phyloP scores from a whole-genome alignment of 257 asterid species.

The Solanum sitiens region DNA sequence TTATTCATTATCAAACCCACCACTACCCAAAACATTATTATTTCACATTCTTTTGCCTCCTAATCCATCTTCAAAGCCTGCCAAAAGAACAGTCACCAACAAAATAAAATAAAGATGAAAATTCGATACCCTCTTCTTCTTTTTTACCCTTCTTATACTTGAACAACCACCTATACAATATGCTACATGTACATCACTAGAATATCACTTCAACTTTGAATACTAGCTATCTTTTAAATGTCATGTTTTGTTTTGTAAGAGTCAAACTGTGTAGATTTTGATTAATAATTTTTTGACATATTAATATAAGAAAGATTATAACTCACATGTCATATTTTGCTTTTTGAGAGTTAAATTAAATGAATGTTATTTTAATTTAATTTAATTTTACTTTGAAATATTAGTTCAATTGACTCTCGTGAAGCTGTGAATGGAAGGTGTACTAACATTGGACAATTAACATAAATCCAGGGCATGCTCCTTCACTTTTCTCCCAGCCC shows the following conservation, averaged over 20 bases:
- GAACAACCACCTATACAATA: background rate
- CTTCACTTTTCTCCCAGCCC: constrained; percentile 14
- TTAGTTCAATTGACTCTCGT: too few relatives aligned
- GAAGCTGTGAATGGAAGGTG: background rate
- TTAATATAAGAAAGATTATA: too few relatives aligned
- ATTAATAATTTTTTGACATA: too few relatives aligned
- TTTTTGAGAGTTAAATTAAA: too few relatives aligned
- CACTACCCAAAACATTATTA: constrained; percentile 8
- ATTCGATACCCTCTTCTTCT: background rate
- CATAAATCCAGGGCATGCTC: constrained; percentile 30
- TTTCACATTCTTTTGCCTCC: constrained; percentile 50
- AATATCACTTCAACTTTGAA: background rate
- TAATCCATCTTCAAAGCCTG: constrained; percentile 46
- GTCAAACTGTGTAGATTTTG: too few relatives aligned
- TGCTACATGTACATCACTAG: background rate
- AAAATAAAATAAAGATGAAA: background rate
- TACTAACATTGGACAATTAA: background rate
- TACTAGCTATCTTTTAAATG: too few relatives aligned
- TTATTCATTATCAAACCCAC: constrained; percentile 27
- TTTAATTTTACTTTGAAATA: too few relatives aligned
- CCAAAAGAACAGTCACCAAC: constrained; percentile 1
- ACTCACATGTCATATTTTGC: too few relatives aligned
- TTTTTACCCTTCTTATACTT: constrained; percentile 3
- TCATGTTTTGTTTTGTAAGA: too few relatives aligned
- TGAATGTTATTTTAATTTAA: too few relatives aligned